Base-by-base conservation (phyloP, 495 filamentous ascomycete species). In the Talaromyces wortmannii region DNA sequence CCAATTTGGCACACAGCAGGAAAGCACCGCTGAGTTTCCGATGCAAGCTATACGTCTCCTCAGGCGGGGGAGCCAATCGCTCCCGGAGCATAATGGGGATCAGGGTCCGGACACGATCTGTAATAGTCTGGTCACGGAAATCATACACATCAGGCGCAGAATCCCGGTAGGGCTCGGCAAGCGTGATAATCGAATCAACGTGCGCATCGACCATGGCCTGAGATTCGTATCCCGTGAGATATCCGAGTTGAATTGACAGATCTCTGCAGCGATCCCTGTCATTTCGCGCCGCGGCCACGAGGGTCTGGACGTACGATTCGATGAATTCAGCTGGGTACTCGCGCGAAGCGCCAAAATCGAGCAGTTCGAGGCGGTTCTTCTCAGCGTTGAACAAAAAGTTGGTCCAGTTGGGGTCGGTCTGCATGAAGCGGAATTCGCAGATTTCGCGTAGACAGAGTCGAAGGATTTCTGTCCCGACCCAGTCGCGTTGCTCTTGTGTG, bases 351-450 rank as follows among this genome's bases (percentile, higher is more conserved):
- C 94, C 94, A 65, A 98, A 98, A 68, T 98, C 94, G 48, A 98
- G 84, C 10, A 98, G 84, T 69, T 97, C 92, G 6, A 98, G 83
- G 61, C 83, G 87, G 52, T 84, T 72, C 2, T 82, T 84, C 7
- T 71, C 51, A 0, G 80, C 69, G 65, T 98, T 96, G 76, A 89
- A 97, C 30, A 97, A 75, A 75, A 98, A 98, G 66, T 98, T 98
- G n/a, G 95, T 97, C 94, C 95, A 98, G 76, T 98, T 98, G 16
- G 94, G 94, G 71, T 98, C 94, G 29, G 94, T 97, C 72, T 98
- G 94, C 94, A 98, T 98, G 77, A 94, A 98, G 45, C 76, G 81
- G 77, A 96, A 98, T 61, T 96, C 89, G 53, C 80, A 82, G 62
- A 97, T 91, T 68, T 98, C 94, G 48, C 92, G 88, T 36, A 98